A percentile compares a stretch with the other conserved stretches of the same genome.
phyloP scores from a whole-genome alignment of 129 eudicot species.

The Lactuca sativa region DNA sequence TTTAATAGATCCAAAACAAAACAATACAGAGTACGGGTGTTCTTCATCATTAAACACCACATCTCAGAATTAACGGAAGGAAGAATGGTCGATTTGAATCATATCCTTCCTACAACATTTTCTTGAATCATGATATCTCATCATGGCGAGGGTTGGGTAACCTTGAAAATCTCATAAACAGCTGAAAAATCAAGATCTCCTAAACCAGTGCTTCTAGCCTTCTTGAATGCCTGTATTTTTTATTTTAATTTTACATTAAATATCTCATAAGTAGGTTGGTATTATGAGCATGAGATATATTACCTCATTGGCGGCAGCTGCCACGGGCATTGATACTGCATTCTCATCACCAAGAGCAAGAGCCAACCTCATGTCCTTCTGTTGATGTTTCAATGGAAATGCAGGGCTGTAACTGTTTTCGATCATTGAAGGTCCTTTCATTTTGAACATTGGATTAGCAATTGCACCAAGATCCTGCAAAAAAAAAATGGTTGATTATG shows the following conservation, averaged over 20 bases:
- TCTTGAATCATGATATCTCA: not conserved
- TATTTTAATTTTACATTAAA: not conserved
- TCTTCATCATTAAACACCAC: conserved; percentile 14
- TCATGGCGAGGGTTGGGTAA: conserved; percentile 44
- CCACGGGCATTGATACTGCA: conserved; percentile 88
- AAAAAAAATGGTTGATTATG: no score
- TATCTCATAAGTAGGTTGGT: not conserved
- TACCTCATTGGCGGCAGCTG: conserved; percentile 99
- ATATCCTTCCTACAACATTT: conserved; percentile 15
- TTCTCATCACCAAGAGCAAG: conserved; percentile 94
- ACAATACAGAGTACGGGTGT: conserved; percentile 24
- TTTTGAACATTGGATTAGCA: conserved; percentile 94
- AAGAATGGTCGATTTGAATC: conserved; percentile 20
- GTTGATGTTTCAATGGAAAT: conserved; percentile 96
- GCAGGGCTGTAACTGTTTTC: conserved; percentile 70
- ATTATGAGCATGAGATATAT: not conserved
- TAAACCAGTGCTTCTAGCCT: conserved; percentile 81
- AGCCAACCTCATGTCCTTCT: conserved; percentile 97
- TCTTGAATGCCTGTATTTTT: conserved; percentile 70
- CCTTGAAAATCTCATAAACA: conserved; percentile 70
- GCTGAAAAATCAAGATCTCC: conserved; percentile 98
- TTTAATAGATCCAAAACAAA: conserved; percentile 3
- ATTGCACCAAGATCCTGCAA: conserved; percentile 86
- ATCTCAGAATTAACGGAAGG: conserved; percentile 20
- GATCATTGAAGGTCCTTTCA: conserved; percentile 95